These are phyloP conservation scores for Knoxdaviesia capensis DNA, from an alignment of 2,329 filamentous ascomycete genomes.

Conservation along the genomic window DNA sequence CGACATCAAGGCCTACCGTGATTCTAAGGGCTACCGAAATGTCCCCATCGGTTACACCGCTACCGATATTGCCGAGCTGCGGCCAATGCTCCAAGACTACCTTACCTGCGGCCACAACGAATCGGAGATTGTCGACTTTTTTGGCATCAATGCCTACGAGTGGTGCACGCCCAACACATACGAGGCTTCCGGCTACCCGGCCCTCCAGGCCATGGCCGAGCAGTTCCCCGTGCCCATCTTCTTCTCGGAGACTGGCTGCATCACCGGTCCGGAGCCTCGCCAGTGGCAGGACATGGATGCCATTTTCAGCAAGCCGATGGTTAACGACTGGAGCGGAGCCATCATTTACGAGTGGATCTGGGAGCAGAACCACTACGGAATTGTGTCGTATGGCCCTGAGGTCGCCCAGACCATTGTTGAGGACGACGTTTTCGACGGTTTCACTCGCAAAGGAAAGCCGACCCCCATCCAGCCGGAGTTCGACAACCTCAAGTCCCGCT, in stretches of 20 bases:
- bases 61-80: slow-evolving; percentile 55
- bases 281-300: slow-evolving; percentile 53
- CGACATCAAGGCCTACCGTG: slow-evolving; percentile 67
- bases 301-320: slow-evolving; percentile 59
- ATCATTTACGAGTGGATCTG: slow-evolving; percentile 86
- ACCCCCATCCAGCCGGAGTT: slow-evolving; percentile 60
- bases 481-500: slow-evolving; percentile 53
- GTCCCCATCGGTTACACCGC: slow-evolving; percentile 79
- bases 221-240: slow-evolving; percentile 69
- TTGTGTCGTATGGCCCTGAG: slow-evolving; percentile 54
- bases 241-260: slow-evolving; percentile 81
- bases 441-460: slow-evolving; percentile 50
- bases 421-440: slow-evolving; percentile 44
- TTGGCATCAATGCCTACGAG: slow-evolving; percentile 69
- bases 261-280: slow-evolving; percentile 33
- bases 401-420: slow-evolving; percentile 28
- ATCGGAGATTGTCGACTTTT: slow-evolving; percentile 61
- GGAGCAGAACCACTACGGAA: slow-evolving; percentile 64
- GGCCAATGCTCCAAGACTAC: slow-evolving; percentile 46
- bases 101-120: slow-evolving; percentile 56
- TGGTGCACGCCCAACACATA: slow-evolving; percentile 48
- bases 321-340: slow-evolving; percentile 47
- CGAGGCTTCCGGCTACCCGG: slow-evolving; percentile 44
- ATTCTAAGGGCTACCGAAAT: slow-evolving; percentile 54
- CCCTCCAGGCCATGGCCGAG: slow-evolving; percentile 44